These are phyloP conservation scores for Zizania palustris DNA, from an alignment of 202 grass and related monocot genomes.

Conservation along the genomic window DNA sequence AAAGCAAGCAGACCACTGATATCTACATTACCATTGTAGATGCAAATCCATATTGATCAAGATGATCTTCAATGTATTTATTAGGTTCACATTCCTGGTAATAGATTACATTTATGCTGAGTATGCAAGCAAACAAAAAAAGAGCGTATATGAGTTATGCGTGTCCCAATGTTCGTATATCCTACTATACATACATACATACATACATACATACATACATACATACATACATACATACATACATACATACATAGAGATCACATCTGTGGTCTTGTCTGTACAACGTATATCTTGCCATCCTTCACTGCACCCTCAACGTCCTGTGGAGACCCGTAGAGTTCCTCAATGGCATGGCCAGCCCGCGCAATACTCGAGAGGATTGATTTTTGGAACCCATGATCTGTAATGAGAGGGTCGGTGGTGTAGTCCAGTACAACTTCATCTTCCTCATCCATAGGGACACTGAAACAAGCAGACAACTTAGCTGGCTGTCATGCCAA, in stretches of 20 bases:
- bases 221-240: slow-evolving; percentile 19
- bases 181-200: slow-evolving; percentile 11
- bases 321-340: slow-evolving; percentile 73
- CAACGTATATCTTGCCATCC: slow-evolving; percentile 82
- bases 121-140: slow-evolving; percentile 18
- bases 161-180: slow-evolving; percentile 32
- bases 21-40: slow-evolving; percentile 3
- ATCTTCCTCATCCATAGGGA: slow-evolving; percentile 92
- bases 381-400: slow-evolving; percentile 55
- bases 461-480: slow-evolving; percentile 52
- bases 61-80: neutral
- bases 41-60: slow-evolving; percentile 18
- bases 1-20: slow-evolving; percentile 23
- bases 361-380: slow-evolving; percentile 73
- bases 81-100: slow-evolving; percentile 4
- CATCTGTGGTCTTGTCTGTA: slow-evolving; percentile 96
- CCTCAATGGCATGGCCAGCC: slow-evolving; percentile 71
- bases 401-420: slow-evolving; percentile 65
- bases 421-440: slow-evolving; percentile 83
- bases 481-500: slow-evolving; percentile 30
- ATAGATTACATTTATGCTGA: slow-evolving; percentile 2
- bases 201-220: slow-evolving; percentile 11
- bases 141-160: slow-evolving; percentile 23
- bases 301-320: slow-evolving; percentile 92
- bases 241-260: slow-evolving; percentile 38